These are phyloP conservation scores for Tricholoma furcatifolium DNA, from an alignment of 768 basidiomycete genomes.

Conservation along the genomic window DNA sequence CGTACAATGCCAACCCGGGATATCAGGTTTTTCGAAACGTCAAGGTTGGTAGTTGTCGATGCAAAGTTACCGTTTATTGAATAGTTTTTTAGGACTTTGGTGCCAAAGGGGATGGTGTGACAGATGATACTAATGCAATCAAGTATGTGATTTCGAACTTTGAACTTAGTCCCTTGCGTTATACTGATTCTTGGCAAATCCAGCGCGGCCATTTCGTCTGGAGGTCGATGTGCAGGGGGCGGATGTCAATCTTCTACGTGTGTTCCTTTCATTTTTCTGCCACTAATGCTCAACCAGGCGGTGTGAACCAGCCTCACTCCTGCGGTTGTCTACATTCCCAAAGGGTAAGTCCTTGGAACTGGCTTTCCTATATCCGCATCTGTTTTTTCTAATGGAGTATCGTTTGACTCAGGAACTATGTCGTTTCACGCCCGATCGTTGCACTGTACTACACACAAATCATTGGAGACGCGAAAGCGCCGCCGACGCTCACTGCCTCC, in stretches of 20 bases:
- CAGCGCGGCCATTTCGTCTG: slow-evolving; percentile 65
- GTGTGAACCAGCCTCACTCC: slow-evolving; percentile 51
- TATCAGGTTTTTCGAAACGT: slow-evolving; percentile 81
- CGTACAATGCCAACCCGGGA: slow-evolving; percentile 55
- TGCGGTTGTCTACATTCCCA: slow-evolving; percentile 73
- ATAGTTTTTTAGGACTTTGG: slow-evolving; percentile 33
- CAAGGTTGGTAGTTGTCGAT: slow-evolving; percentile 34
- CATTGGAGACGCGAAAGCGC: slow-evolving; percentile 69
- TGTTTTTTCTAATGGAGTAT: not conserved
- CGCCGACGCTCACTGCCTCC: slow-evolving; percentile 68
- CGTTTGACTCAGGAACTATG: slow-evolving; percentile 64
- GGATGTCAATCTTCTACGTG: slow-evolving; percentile 60
- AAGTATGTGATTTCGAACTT: slow-evolving; percentile 42
- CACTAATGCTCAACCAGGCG: not conserved
- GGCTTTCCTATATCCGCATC: not conserved
- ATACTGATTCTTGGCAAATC: not conserved
- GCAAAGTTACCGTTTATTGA: not conserved
- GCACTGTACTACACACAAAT: slow-evolving; percentile 77
- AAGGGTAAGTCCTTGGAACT: slow-evolving; percentile 45
- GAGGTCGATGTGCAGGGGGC: slow-evolving; percentile 60
- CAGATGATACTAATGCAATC: slow-evolving; percentile 76
- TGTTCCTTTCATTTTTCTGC: slow-evolving; percentile 16
- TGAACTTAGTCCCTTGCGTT: slow-evolving; percentile 6
- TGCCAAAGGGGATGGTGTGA: slow-evolving; percentile 57
- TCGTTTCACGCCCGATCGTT: slow-evolving; percentile 65